Base-by-base conservation (phyloP, 176 grass and related monocot species). In the Avena insularis region DNA sequence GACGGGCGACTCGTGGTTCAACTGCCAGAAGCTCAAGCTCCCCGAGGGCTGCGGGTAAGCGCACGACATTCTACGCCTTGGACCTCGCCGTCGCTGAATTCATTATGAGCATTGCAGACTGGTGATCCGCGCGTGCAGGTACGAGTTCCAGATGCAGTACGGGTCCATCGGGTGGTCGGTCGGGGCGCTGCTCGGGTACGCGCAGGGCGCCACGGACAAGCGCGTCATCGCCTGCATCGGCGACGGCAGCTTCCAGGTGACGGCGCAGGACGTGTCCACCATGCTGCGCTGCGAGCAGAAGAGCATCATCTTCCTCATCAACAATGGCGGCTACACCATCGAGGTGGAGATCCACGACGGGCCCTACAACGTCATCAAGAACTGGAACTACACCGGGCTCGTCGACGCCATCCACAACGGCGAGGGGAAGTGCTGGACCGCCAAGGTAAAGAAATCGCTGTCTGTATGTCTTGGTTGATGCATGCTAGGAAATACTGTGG, bases 111-210 rank as follows among this genome's bases (percentile, higher is more conserved):
- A 4, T 43, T 65, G 62, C 11, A 65, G 73, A 25, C 15, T 76
- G 49, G 14, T 54, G 12, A 29, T 76, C 73, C 73, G 23, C 35
- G 50, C 50, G 50, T 45, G 9, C 81, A 95, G 93, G 69, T 95
- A 93, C 9, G 94, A 97, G 86, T 97, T 97, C 88, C 94, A 97
- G 81, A 93, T 97, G 94, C 94, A 97, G 84, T 97, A 97, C 71
- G 94, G 92, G 2, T 97, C 94, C 12, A 94, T 93, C 70, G 92
- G 94, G 0, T 97, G 94, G 94, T 97, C 94, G 0, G 92, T 97
- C 0, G 94, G 92, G 10, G 94, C 91, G 15, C 85, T 92, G 36
- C 90, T 97, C 0, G 94, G 94, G 1, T 97, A 97, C 75, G 94
- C 91, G 0, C 94, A 96, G 86, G 93, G 71, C 1, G 83, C 82